These are phyloP conservation scores for Trichophyton mentagrophytes DNA, from an alignment of 2,329 filamentous ascomycete species.

Conservation along the genomic window DNA sequence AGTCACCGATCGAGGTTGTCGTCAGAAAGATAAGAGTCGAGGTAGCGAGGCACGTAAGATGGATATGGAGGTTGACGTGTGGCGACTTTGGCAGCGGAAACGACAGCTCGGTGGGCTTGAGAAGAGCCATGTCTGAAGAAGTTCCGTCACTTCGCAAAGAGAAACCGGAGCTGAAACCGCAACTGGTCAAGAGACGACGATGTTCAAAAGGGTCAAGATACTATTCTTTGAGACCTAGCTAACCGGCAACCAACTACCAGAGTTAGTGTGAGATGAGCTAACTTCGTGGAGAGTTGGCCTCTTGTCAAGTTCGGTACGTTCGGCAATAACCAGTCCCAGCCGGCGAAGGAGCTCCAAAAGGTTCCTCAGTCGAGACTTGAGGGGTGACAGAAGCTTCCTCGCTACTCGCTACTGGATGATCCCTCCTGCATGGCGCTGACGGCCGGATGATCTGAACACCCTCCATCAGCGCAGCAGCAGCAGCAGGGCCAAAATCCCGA, in stretches of 20 bases:
- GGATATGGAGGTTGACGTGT: conserved; percentile 46
- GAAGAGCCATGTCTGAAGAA: conserved; percentile 9
- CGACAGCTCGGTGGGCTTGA: conserved; percentile 41
- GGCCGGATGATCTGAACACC: conserved; percentile 2
- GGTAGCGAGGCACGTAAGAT: conserved; percentile 42
- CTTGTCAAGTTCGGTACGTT: no score
- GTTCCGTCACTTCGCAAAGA: no score
- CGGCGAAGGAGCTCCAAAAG: neutral
- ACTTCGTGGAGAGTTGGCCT: no score
- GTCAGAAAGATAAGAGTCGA: conserved; percentile 46
- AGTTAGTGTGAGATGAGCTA: no score
- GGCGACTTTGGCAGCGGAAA: conserved; percentile 46
- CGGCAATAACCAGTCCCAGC: no score
- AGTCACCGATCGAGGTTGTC: conserved; percentile 38
- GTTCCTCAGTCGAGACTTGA: neutral
- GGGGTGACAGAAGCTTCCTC: neutral
- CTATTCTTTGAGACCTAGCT: no score
- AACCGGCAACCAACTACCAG: no score
- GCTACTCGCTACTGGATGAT: conserved; percentile 1
- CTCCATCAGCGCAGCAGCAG: neutral
- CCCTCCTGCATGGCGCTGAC: conserved; percentile 3
- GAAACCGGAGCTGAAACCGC: no score
- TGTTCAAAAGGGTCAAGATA: no score
- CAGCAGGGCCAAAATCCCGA: neutral
- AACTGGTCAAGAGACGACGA: no score